A percentile compares a stretch with the other conserved stretches of the same genome.
Evolutionary conservation across 1,284 basidiomycete species (phyloP).

Genomic region (Cryptococcus deneoformans): DNA sequence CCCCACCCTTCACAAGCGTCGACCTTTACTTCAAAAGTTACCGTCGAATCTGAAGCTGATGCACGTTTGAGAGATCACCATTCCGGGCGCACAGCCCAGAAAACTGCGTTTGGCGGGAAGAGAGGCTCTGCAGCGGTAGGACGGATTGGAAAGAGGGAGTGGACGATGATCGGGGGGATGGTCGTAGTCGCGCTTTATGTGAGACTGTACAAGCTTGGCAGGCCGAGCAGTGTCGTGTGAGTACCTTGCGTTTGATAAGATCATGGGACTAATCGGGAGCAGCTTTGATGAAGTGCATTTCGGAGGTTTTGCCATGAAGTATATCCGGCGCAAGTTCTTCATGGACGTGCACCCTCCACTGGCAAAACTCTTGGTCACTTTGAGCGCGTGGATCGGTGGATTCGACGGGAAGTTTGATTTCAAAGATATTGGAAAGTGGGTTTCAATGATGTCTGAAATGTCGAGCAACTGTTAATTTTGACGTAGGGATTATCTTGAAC

Average conservation of each 20-base stretch:
- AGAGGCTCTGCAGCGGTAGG: conserved; percentile 12
- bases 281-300: conserved; percentile 98
- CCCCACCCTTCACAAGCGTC: neutral
- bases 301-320: conserved; percentile 87
- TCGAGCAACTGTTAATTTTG: neutral
- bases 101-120: conserved; percentile 28
- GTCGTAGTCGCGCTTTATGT: conserved; percentile 63
- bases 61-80: conserved; percentile 19
- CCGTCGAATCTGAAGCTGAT: conserved; percentile 28
- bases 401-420: conserved; percentile 95
- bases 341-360: conserved; percentile 98
- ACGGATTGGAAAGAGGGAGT: conserved; percentile 37
- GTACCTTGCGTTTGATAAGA: conserved; percentile 41
- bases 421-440: conserved; percentile 92
- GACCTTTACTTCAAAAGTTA: conserved; percentile 1
- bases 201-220: conserved; percentile 72
- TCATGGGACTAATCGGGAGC: neutral
- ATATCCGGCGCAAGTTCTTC: conserved; percentile 90
- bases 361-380: conserved; percentile 91
- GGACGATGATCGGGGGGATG: conserved; percentile 34
- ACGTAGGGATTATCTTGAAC: conserved; percentile 65
- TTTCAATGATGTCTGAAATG: conserved; percentile 14
- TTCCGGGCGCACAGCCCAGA: conserved; percentile 4
- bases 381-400: conserved; percentile 83
- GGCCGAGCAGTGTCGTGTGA: conserved; percentile 85